These are phyloP conservation scores for Nothophoma quercina DNA, from an alignment of 2,329 filamentous ascomycete species.

Conservation along the genomic window DNA sequence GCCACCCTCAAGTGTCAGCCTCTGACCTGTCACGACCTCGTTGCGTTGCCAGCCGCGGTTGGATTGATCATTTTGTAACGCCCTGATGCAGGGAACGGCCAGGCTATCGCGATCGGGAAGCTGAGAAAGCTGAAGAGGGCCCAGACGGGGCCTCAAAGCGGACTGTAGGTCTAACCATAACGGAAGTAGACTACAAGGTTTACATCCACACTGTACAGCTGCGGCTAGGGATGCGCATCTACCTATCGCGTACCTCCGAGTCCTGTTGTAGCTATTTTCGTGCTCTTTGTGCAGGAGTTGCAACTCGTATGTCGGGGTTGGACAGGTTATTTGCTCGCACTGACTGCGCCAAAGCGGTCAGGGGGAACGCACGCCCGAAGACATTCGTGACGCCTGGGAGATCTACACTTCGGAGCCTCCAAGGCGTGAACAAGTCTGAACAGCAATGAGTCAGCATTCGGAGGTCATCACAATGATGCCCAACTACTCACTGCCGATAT, in stretches of 20 bases:
- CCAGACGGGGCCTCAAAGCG: not conserved
- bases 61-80: not conserved
- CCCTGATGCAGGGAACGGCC: not conserved
- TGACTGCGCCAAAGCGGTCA: not conserved
- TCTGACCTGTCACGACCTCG: not conserved
- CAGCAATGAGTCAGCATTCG: not conserved
- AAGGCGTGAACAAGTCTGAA: no score
- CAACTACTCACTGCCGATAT: not conserved
- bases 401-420: no score
- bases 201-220: not conserved
- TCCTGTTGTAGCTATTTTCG: not conserved
- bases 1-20: not conserved
- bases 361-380: not conserved
- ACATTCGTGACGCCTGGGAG: no score
- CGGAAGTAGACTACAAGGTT: constrained; percentile 1
- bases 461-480: not conserved
- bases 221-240: not conserved
- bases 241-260: not conserved
- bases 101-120: not conserved
- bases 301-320: not conserved
- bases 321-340: not conserved
- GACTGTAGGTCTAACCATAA: not conserved
- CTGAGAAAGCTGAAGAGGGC: not conserved
- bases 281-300: not conserved
- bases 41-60: not conserved